phyloP scores from a whole-genome alignment of 805 yeast genomes.

The Huiozyma naganishii region DNA sequence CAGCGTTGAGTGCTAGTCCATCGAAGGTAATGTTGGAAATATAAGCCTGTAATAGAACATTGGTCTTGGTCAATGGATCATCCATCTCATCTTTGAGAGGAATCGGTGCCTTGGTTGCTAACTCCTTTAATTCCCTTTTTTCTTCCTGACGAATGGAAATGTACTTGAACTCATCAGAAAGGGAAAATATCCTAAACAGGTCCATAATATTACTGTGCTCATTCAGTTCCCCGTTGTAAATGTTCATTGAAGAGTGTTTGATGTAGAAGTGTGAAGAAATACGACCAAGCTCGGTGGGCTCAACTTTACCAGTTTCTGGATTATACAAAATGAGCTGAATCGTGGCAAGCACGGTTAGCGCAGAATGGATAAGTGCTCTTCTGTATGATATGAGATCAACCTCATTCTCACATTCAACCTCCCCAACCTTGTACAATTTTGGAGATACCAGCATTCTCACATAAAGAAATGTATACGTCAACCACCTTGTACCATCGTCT shows the following conservation, averaged over 20 bases:
- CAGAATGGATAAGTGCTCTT: constrained; percentile 65
- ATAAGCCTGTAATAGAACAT: constrained; percentile 71
- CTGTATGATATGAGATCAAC: constrained; percentile 40
- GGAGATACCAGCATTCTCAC: constrained; percentile 73
- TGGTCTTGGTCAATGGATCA: constrained; percentile 70
- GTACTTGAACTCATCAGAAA: constrained; percentile 75
- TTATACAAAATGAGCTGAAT: constrained; percentile 55
- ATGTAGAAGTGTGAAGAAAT: constrained; percentile 85
- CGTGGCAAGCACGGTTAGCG: constrained; percentile 46
- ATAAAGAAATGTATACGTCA: constrained; percentile 66
- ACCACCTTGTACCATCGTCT: constrained; percentile 70
- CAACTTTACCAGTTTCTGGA: constrained; percentile 35
- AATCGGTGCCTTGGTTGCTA: constrained; percentile 69
- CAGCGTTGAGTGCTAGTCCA: constrained; percentile 86
- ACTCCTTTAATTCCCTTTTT: constrained; percentile 53
- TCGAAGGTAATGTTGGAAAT: constrained; percentile 68
- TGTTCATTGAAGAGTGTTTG: constrained; percentile 57
- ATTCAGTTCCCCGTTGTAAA: constrained; percentile 50
- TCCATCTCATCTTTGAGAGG: constrained; percentile 67
- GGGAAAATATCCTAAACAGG: constrained; percentile 62
- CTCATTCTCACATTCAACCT: constrained; percentile 43
- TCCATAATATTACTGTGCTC: constrained; percentile 65
- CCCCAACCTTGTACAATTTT: constrained; percentile 45
- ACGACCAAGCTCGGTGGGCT: constrained; percentile 61
- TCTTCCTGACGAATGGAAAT: constrained; percentile 86